These are phyloP conservation scores for Colletotrichum somersetense DNA, from an alignment of 2,329 filamentous ascomycete genomes.

Conservation along the genomic window DNA sequence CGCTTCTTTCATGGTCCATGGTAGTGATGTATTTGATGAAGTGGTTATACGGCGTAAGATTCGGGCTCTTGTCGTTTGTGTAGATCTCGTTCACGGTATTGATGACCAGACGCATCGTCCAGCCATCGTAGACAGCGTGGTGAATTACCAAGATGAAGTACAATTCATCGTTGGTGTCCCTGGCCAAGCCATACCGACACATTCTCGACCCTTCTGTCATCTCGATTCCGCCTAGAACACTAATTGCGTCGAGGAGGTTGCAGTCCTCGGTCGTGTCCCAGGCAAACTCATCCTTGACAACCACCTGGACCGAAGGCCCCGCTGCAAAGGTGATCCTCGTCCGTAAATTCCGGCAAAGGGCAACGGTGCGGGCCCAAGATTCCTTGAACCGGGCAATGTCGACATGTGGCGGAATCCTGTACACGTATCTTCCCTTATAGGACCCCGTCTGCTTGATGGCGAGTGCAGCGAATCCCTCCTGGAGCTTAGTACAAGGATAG, in stretches of 20 bases:
- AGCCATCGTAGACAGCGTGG: constrained; percentile 30
- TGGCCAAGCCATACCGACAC: constrained; percentile 25
- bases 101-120: constrained; percentile 14
- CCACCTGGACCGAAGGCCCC: constrained; percentile 32
- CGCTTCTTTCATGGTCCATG: constrained; percentile 26
- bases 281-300: constrained; percentile 38
- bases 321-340: constrained; percentile 27
- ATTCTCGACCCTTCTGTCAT: constrained; percentile 8
- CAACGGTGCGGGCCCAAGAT: constrained; percentile 45
- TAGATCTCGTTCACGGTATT: constrained; percentile 19
- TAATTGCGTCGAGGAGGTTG: not conserved
- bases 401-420: constrained; percentile 43
- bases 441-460: constrained; percentile 51
- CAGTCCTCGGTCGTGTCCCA: constrained; percentile 2
- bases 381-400: constrained; percentile 46
- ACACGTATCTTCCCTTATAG: constrained; percentile 52
- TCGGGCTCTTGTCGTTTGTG: constrained; percentile 11
- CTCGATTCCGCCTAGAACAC: not conserved
- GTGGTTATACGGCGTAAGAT: constrained; percentile 22
- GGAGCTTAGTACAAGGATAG: constrained; percentile 57
- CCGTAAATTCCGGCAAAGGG: constrained; percentile 15
- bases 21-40: constrained; percentile 38
- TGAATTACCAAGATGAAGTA: constrained; percentile 28
- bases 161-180: not conserved
- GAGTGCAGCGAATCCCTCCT: constrained; percentile 56